Conservation (phyloP, 2,329 filamentous ascomycete species). For the Pyrenophora graminea region DNA sequence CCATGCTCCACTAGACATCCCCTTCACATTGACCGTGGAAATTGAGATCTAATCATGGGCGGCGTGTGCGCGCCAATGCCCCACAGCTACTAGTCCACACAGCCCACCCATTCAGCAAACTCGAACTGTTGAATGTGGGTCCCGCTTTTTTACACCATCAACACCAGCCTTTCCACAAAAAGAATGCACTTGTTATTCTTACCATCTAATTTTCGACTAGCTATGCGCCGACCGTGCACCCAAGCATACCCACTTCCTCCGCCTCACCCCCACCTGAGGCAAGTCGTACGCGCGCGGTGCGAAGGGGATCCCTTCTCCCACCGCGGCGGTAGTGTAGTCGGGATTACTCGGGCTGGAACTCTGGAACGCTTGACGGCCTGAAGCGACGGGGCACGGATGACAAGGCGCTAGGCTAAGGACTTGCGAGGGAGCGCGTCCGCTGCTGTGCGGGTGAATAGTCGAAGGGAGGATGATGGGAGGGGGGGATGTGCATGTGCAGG, state of each 20-base stretch:
- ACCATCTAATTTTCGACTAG: no score
- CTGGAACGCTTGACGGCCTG: no score
- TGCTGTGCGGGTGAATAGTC: neutral
- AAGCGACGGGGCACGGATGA: no score
- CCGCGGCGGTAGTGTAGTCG: no score
- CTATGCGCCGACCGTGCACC: no score
- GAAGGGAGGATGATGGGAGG: neutral
- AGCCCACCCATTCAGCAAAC: slow-evolving; percentile 6
- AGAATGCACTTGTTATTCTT: neutral
- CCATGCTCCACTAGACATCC: slow-evolving; percentile 8
- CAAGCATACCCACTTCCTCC: no score
- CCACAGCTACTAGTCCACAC: slow-evolving; percentile 2
- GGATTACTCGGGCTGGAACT: no score
- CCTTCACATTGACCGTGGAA: slow-evolving; percentile 1
- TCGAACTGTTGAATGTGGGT: slow-evolving; percentile 29
- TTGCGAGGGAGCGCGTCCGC: neutral
- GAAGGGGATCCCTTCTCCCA: no score
- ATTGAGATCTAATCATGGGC: neutral
- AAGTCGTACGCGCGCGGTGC: no score
- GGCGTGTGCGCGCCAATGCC: slow-evolving; percentile 1
- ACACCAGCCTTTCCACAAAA: slow-evolving; percentile 1
- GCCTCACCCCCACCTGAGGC: no score
- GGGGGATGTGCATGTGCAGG: neutral
- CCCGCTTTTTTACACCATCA: neutral
- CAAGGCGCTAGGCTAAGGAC: neutral